A percentile compares a stretch with the other conserved stretches of the same genome.
phyloP scores from a whole-genome alignment of 495 filamentous ascomycete genomes.

The Penicillium manginii region DNA sequence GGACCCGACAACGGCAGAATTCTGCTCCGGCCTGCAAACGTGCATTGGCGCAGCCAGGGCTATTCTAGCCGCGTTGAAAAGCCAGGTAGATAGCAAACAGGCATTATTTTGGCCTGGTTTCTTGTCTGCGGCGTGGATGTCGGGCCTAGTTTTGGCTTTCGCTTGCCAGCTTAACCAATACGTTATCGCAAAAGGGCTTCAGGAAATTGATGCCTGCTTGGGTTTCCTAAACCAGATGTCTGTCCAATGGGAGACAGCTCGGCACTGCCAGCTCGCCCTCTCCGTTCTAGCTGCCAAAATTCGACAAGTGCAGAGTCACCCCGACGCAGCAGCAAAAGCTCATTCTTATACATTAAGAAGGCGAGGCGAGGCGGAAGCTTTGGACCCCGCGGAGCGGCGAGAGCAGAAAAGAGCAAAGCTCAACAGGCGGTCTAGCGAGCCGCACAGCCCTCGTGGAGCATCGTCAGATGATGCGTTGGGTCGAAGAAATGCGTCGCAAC shows the following conservation, averaged over 20 bases:
- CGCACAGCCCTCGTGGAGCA: not conserved
- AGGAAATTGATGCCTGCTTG: slow-evolving; percentile 42
- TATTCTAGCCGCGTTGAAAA: slow-evolving; percentile 38
- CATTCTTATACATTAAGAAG: slow-evolving; percentile 19
- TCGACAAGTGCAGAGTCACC: slow-evolving; percentile 15
- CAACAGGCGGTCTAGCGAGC: not conserved
- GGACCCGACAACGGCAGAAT: slow-evolving; percentile 37
- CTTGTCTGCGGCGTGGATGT: slow-evolving; percentile 47
- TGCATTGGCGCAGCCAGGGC: slow-evolving; percentile 44
- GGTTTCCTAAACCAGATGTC: slow-evolving; percentile 40
- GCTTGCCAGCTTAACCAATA: slow-evolving; percentile 47
- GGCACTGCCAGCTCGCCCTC: slow-evolving; percentile 40
- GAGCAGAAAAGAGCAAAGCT: slow-evolving; percentile 2
- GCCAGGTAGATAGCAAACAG: slow-evolving; percentile 34
- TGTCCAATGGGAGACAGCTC: slow-evolving; percentile 45
- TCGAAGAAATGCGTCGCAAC: not conserved
- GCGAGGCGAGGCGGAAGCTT: slow-evolving; percentile 2
- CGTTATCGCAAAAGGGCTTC: slow-evolving; percentile 35
- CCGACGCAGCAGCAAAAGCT: slow-evolving; percentile 1
- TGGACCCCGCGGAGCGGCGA: slow-evolving; percentile 1
- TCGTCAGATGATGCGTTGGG: not conserved
- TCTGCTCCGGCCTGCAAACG: slow-evolving; percentile 44
- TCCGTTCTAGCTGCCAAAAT: slow-evolving; percentile 35
- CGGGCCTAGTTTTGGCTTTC: slow-evolving; percentile 44
- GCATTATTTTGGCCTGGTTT: slow-evolving; percentile 48